Conservation (phyloP, 2,329 filamentous ascomycete genomes). For the Onygena corvina region DNA sequence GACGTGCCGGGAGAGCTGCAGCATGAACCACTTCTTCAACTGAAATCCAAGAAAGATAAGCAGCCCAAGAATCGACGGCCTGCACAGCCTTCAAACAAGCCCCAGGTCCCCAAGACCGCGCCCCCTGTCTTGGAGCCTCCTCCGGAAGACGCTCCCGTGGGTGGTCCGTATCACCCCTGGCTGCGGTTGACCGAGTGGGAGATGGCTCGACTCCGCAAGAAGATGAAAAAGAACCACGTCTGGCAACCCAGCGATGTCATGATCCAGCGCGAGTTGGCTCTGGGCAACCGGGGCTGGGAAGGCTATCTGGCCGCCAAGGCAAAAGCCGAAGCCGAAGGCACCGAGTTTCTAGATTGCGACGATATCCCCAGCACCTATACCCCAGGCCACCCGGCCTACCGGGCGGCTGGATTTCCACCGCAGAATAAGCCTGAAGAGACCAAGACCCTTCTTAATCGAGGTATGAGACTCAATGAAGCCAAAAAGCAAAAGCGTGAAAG, state of each 20-base stretch:
- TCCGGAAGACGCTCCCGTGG: constrained; percentile 46
- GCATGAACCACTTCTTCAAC: not conserved
- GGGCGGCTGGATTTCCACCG: constrained; percentile 25
- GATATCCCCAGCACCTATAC: constrained; percentile 30
- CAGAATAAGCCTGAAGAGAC: constrained; percentile 31
- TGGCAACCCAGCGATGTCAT: constrained; percentile 57
- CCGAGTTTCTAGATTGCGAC: constrained; percentile 47
- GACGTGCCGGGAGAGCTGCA: not conserved
- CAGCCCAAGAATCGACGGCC: constrained; percentile 6
- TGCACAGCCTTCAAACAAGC: constrained; percentile 29
- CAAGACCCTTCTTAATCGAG: constrained; percentile 44
- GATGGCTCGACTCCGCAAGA: constrained; percentile 53
- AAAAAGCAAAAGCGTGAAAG: constrained; percentile 50
- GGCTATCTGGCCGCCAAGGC: constrained; percentile 40
- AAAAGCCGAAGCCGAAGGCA: constrained; percentile 40
- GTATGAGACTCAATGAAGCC: constrained; percentile 49
- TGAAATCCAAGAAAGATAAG: constrained; percentile 10
- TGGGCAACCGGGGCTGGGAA: constrained; percentile 44
- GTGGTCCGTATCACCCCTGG: constrained; percentile 52
- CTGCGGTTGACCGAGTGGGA: constrained; percentile 54
- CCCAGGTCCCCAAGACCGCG: constrained; percentile 29
- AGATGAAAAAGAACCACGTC: constrained; percentile 61
- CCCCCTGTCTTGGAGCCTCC: constrained; percentile 48
- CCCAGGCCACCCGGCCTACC: constrained; percentile 30
- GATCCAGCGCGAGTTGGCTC: constrained; percentile 52